phyloP scores from a whole-genome alignment of 2,329 filamentous ascomycete genomes.

The Trichoderma sp. region DNA sequence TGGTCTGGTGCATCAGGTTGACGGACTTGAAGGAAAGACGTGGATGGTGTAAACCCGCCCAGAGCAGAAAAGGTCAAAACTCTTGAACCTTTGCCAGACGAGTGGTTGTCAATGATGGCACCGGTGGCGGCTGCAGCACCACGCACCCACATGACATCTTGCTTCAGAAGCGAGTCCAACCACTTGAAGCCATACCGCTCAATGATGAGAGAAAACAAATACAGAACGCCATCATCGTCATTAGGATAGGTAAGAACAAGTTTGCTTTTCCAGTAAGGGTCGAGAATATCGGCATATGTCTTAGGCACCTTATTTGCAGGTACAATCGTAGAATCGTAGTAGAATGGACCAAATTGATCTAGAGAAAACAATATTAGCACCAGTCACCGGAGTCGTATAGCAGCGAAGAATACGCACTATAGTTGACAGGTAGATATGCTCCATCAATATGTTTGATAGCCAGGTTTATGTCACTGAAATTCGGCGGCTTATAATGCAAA shows the following conservation, averaged over 20 bases:
- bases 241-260: slow-evolving; percentile 10
- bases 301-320: neutral
- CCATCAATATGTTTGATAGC: slow-evolving; percentile 7
- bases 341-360: slow-evolving; percentile 15
- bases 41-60: slow-evolving; percentile 7
- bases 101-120: neutral
- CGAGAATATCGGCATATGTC: neutral
- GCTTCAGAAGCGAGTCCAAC: neutral
- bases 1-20: neutral
- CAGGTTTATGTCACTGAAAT: slow-evolving; percentile 4
- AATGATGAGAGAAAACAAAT: slow-evolving; percentile 7
- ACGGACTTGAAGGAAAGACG: neutral
- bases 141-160: slow-evolving; percentile 15
- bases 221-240: slow-evolving; percentile 6
- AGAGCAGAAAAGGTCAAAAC: slow-evolving; percentile 4
- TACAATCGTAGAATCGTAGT: slow-evolving; percentile 1
- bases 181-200: slow-evolving; percentile 2
- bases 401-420: neutral
- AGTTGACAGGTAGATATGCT: slow-evolving; percentile 4
- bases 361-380: neutral
- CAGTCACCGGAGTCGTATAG: fast-evolving
- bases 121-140: neutral
- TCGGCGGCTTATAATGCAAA: slow-evolving; percentile 10
- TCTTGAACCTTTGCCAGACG: neutral
- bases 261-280: slow-evolving; percentile 6